Evolutionary conservation across 495 filamentous ascomycete genomes (phyloP).

Genomic region (Platismatia glauca): DNA sequence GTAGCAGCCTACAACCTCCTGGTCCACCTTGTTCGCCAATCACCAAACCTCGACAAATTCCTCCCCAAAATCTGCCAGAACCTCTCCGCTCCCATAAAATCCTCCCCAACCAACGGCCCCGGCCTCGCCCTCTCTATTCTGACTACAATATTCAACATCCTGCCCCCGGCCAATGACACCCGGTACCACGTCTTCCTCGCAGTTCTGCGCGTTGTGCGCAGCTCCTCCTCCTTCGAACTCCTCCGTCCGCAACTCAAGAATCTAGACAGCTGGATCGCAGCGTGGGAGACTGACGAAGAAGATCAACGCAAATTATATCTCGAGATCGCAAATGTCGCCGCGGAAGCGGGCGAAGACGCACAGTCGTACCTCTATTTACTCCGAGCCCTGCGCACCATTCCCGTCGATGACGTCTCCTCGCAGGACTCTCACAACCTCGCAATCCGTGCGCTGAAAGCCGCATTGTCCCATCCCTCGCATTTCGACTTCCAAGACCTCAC

Average conservation of each 20-base stretch:
- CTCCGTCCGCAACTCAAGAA: conserved; percentile 69
- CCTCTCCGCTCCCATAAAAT: conserved; percentile 69
- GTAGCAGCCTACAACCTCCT: conserved; percentile 92
- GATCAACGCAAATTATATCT: conserved; percentile 74
- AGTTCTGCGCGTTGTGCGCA: conserved; percentile 70
- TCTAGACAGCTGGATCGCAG: conserved; percentile 68
- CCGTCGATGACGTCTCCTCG: conserved; percentile 57
- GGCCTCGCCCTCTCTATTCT: conserved; percentile 78
- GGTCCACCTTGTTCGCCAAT: conserved; percentile 80
- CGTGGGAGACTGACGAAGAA: conserved; percentile 76
- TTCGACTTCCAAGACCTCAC: conserved; percentile 94
- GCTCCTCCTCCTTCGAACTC: conserved; percentile 64
- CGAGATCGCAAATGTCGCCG: conserved; percentile 66
- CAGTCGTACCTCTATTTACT: conserved; percentile 75
- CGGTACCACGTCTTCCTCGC: conserved; percentile 84
- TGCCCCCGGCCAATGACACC: conserved; percentile 60
- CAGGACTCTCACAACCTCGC: conserved; percentile 72
- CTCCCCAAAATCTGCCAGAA: conserved; percentile 79
- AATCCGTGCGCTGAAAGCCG: conserved; percentile 72
- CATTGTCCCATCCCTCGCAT: conserved; percentile 64
- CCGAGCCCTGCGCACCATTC: conserved; percentile 74
- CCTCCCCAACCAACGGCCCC: conserved; percentile 73
- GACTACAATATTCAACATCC: conserved; percentile 94
- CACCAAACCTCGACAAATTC: conserved; percentile 71
- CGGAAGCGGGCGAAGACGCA: conserved; percentile 66